Evolutionary conservation across 2,329 filamentous ascomycete genomes (phyloP).

Genomic region (Coniochaeta sp.): DNA sequence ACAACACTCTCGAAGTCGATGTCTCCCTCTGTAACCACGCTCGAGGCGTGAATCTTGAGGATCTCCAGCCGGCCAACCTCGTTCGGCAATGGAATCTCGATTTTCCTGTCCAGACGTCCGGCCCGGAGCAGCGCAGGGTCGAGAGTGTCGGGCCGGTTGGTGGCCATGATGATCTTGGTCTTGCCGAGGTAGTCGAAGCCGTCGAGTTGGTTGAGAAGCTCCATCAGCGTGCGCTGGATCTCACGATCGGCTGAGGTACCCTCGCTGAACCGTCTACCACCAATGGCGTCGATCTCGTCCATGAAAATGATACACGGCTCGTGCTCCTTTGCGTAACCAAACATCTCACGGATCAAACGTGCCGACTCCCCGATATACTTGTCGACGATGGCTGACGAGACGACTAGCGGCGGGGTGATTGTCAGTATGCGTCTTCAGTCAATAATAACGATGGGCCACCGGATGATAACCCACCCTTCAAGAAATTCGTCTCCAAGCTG

Average conservation of each 20-base stretch:
- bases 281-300: constrained; percentile 99
- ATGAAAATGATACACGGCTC: constrained; percentile 99
- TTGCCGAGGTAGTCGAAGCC: constrained; percentile 99
- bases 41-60: constrained; percentile 89
- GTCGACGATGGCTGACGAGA: constrained; percentile 97
- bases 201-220: constrained; percentile 95
- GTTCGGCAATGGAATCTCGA: constrained; percentile 94
- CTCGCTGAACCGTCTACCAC: constrained; percentile 91
- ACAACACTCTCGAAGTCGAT: constrained; percentile 99
- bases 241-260: constrained; percentile 96
- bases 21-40: constrained; percentile 84
- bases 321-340: constrained; percentile 98
- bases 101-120: constrained; percentile 91
- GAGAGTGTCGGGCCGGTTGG: constrained; percentile 92
- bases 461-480: constrained; percentile 63
- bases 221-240: constrained; percentile 97
- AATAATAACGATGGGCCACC: neutral
- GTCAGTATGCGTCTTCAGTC: neutral
- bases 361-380: constrained; percentile 99
- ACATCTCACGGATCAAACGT: constrained; percentile 97
- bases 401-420: constrained; percentile 49
- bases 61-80: constrained; percentile 95
- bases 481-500: constrained; percentile 94
- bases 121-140: constrained; percentile 89
- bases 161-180: constrained; percentile 99